Evolutionary conservation across 1,139 yeast genomes (phyloP).

Genomic region (Diutina mesorugosa): DNA sequence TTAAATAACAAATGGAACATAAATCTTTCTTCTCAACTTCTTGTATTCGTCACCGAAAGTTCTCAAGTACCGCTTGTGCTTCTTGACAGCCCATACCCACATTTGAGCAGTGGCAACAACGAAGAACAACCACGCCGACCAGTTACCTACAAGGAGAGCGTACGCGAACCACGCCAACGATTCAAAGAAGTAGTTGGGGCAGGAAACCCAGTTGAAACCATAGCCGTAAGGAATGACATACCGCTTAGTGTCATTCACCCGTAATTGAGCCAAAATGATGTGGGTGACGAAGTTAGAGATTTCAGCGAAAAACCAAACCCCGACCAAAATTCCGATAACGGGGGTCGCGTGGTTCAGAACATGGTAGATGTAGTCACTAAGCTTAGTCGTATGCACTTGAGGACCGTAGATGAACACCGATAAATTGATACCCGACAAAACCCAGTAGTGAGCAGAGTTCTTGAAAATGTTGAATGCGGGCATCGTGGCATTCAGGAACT

Average conservation of each 20-base stretch:
- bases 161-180: constrained; percentile 59
- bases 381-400: background rate
- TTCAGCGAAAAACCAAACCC: constrained; percentile 55
- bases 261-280: constrained; percentile 40
- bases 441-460: constrained; percentile 86
- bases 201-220: constrained; percentile 33
- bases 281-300: constrained; percentile 64
- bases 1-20: constrained; percentile 33
- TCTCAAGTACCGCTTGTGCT: constrained; percentile 51
- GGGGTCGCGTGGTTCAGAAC: constrained; percentile 15
- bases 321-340: constrained; percentile 19
- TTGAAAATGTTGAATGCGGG: constrained; percentile 78
- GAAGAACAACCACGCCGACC: constrained; percentile 63
- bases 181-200: constrained; percentile 91
- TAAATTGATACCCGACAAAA: constrained; percentile 64
- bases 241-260: constrained; percentile 30
- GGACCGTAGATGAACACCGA: constrained; percentile 46
- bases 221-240: constrained; percentile 33
- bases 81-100: constrained; percentile 69
- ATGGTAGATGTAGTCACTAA: constrained; percentile 10
- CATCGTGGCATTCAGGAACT: constrained; percentile 84
- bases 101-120: constrained; percentile 65
- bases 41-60: constrained; percentile 72
- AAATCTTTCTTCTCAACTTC: constrained; percentile 48
- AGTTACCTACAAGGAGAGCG: constrained; percentile 61